These are phyloP conservation scores for Lactifluus subvellereus DNA, from an alignment of 768 basidiomycete genomes.

Conservation along the genomic window DNA sequence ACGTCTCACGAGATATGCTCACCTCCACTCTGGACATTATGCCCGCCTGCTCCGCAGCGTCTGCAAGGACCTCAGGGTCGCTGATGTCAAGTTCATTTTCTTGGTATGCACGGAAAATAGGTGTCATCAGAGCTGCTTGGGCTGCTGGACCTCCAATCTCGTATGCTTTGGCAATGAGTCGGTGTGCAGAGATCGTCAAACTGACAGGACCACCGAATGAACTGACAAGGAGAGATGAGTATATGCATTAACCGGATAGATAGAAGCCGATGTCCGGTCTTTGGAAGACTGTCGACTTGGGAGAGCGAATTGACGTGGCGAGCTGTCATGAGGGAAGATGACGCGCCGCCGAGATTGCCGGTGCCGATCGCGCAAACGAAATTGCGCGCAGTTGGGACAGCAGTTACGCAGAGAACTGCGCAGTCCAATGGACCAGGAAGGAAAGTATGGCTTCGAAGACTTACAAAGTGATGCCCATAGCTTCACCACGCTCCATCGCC, in stretches of 20 bases:
- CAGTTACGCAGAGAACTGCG: not conserved
- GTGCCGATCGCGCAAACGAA: not conserved
- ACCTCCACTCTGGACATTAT: conserved; percentile 61
- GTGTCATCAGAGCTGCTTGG: conserved; percentile 52
- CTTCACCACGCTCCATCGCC: conserved; percentile 33
- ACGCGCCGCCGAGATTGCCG: not conserved
- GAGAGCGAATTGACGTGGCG: not conserved
- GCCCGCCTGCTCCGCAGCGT: conserved; percentile 48
- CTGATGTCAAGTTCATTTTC: conserved; percentile 60
- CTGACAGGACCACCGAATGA: conserved; percentile 54
- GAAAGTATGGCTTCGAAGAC: conserved; percentile 25
- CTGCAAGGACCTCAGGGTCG: conserved; percentile 52
- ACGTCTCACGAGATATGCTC: conserved; percentile 24
- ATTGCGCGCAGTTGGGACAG: not conserved
- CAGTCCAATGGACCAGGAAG: not conserved
- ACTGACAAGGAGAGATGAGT: conserved; percentile 32
- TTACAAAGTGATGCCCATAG: conserved; percentile 42
- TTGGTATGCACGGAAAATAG: conserved; percentile 61
- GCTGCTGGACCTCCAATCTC: conserved; percentile 51
- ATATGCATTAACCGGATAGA: not conserved
- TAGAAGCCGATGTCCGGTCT: not conserved
- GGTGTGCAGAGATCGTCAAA: conserved; percentile 65
- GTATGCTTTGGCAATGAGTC: conserved; percentile 65
- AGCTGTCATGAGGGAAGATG: not conserved
- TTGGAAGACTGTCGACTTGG: not conserved